Conservation (phyloP, 2,329 filamentous ascomycete species). For the Corniculantispora saksenae region DNA sequence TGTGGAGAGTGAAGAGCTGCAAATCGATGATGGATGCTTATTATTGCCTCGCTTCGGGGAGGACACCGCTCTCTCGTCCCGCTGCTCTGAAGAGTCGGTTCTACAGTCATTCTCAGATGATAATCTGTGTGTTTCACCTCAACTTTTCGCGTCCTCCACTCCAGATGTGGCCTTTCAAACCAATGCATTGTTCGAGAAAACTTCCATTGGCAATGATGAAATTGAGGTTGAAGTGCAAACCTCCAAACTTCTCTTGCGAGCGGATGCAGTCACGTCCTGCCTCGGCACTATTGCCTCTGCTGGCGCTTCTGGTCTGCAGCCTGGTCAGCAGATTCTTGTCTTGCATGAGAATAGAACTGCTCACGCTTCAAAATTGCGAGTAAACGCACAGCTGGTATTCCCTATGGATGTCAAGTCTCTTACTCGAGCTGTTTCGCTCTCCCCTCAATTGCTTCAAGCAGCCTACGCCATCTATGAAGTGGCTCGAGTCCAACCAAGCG, state of each 20-base stretch:
- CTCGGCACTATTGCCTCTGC: background rate
- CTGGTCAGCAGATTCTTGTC: background rate
- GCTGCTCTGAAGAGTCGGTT: background rate
- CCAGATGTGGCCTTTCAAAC: background rate
- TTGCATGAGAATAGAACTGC: background rate
- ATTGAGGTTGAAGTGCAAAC: background rate
- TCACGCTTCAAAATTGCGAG: background rate
- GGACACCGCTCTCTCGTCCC: background rate
- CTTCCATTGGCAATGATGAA: background rate
- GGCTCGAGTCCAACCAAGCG: background rate
- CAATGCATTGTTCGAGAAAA: too few species aligned
- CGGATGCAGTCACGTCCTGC: background rate
- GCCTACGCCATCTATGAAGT: background rate
- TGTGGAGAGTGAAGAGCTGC: background rate
- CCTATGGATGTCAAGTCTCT: background rate
- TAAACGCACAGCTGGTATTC: background rate
- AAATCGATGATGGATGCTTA: background rate
- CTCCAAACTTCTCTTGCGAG: background rate
- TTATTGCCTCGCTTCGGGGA: background rate
- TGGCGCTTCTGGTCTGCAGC: background rate
- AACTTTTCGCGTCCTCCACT: background rate
- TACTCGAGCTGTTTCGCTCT: background rate
- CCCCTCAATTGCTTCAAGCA: background rate
- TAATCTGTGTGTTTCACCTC: background rate
- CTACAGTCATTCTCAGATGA: background rate